Conservation (phyloP, 78 protist species). For the Dictyostelium capitatum region DNA sequence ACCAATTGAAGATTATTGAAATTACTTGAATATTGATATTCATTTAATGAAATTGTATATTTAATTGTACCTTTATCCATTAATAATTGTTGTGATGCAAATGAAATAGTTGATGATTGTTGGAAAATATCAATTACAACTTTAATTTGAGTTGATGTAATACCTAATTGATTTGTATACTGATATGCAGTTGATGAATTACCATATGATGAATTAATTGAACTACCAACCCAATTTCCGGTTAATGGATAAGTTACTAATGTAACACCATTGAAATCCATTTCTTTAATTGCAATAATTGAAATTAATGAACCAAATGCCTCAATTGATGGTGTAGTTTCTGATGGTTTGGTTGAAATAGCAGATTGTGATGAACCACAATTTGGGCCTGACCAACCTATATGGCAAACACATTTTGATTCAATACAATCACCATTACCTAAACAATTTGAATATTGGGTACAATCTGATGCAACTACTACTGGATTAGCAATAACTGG, state of each 20-base stretch:
- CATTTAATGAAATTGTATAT: background rate
- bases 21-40: background rate
- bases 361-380: background rate
- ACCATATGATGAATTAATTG: no score
- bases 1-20: background rate
- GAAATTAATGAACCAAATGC: background rate
- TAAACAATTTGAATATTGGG: background rate
- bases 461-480: background rate
- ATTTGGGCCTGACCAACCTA: background rate
- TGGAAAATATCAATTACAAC: background rate
- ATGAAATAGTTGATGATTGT: background rate
- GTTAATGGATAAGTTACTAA: background rate
- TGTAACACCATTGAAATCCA: background rate
- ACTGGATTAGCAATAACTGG: background rate
- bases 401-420: background rate
- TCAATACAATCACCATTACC: background rate
- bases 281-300: background rate
- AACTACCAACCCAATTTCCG: no score
- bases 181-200: background rate
- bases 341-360: background rate
- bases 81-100: constrained; percentile 10
- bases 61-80: constrained; percentile 34
- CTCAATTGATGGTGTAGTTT: background rate
- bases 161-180: background rate
- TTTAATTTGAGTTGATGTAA: background rate